Percentiles rank a stretch among this genome's conserved stretches.
These are phyloP conservation scores for Borealophlyctis nickersoniae DNA, from an alignment of 192 early-diverging fungal species.

Conservation along the genomic window DNA sequence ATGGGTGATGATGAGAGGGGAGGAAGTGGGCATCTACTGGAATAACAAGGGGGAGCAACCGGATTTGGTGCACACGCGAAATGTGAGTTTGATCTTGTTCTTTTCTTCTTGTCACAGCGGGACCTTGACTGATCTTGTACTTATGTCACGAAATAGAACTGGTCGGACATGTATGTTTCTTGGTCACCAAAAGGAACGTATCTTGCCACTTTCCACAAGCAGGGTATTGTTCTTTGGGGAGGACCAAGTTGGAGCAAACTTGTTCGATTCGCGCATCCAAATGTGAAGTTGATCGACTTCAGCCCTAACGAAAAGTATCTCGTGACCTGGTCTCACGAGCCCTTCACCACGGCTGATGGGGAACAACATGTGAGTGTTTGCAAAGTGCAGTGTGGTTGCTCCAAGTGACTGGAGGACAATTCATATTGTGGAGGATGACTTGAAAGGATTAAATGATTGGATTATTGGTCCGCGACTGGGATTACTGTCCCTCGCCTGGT, in stretches of 20 bases:
- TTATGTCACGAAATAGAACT: constrained; percentile 58
- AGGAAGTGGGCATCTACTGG: constrained; percentile 84
- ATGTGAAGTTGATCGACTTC: constrained; percentile 88
- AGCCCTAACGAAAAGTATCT: constrained; percentile 93
- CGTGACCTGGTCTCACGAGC: constrained; percentile 86
- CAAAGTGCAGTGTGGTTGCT: background rate
- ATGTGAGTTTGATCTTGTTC: constrained; percentile 21
- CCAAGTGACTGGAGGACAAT: background rate
- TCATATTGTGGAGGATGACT: background rate
- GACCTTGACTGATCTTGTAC: constrained; percentile 12
- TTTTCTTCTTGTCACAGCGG: no score
- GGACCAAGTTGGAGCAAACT: constrained; percentile 89
- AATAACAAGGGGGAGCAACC: constrained; percentile 84
- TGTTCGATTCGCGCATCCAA: constrained; percentile 84
- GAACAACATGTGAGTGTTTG: constrained; percentile 53
- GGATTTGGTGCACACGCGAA: constrained; percentile 66
- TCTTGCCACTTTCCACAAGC: constrained; percentile 88
- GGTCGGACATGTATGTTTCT: constrained; percentile 90
- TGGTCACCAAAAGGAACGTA: constrained; percentile 96
- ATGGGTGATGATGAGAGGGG: constrained; percentile 80
- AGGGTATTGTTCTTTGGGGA: constrained; percentile 96
- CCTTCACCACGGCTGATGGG: constrained; percentile 68
- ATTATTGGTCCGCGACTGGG: no score
- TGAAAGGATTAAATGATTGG: background rate
- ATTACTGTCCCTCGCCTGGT: background rate